Evolutionary conservation across 1,284 basidiomycete genomes (phyloP).

Genomic region (Veloporphyrellus conicus): DNA sequence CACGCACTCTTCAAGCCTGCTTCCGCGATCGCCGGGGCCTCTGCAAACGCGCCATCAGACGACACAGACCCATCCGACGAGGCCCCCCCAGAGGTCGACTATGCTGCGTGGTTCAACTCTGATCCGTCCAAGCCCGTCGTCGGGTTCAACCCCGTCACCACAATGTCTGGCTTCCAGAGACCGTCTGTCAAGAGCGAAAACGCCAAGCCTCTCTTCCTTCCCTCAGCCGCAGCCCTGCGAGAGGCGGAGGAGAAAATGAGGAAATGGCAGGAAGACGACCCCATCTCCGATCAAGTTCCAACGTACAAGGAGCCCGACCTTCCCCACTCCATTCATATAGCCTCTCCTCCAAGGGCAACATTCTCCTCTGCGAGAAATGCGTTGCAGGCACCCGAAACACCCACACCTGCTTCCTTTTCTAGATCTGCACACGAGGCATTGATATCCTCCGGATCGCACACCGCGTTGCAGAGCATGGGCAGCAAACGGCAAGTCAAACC

Average conservation of each 20-base stretch:
- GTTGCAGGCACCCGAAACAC: constrained; percentile 34
- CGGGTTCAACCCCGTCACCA: constrained; percentile 38
- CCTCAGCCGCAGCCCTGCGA: constrained; percentile 56
- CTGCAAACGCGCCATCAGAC: background rate
- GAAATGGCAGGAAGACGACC: constrained; percentile 49
- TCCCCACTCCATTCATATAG: constrained; percentile 1
- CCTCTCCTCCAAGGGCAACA: constrained; percentile 36
- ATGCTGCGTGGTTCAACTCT: constrained; percentile 56
- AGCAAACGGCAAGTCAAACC: constrained; percentile 38
- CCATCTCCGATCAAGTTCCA: constrained; percentile 2
- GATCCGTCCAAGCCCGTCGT: constrained; percentile 26
- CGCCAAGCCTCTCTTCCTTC: constrained; percentile 40
- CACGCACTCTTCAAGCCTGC: constrained; percentile 18
- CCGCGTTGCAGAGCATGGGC: constrained; percentile 5
- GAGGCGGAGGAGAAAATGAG: constrained; percentile 53
- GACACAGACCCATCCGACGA: constrained; percentile 42
- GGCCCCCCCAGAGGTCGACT: constrained; percentile 42
- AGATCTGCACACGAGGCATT: constrained; percentile 7
- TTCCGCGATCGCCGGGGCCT: constrained; percentile 6
- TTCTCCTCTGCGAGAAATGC: constrained; percentile 44
- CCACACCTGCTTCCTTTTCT: constrained; percentile 27
- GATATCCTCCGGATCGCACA: background rate
- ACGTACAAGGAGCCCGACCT: constrained; percentile 1
- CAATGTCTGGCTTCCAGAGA: constrained; percentile 20
- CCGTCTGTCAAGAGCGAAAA: constrained; percentile 3